Evolutionary conservation across 2,329 filamentous ascomycete genomes (phyloP).

Genomic region (Sporothrix globosa): DNA sequence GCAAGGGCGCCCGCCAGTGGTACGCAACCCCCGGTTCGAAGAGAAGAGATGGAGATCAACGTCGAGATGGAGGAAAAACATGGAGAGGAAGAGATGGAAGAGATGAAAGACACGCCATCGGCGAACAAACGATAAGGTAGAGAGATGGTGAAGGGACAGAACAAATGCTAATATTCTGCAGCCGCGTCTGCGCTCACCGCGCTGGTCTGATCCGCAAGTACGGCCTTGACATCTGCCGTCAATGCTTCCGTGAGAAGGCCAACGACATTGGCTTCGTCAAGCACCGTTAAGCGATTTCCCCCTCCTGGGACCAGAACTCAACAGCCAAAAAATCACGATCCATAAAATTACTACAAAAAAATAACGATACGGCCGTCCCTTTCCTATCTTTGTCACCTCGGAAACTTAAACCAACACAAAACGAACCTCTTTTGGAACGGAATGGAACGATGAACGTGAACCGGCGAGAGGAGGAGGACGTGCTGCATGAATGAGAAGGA

Average conservation of each 20-base stretch:
- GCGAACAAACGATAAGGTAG: neutral
- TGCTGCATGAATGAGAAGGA: constrained; percentile 3
- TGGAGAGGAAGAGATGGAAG: neutral
- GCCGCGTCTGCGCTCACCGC: constrained; percentile 81
- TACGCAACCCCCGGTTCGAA: constrained; percentile 51
- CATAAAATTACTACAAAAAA: neutral
- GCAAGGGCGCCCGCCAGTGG: constrained; percentile 94
- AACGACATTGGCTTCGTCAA: constrained; percentile 74
- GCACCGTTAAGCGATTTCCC: constrained; percentile 41
- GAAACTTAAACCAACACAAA: constrained; percentile 4
- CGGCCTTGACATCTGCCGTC: constrained; percentile 86
- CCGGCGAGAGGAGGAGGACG: constrained; percentile 4
- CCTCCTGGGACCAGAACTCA: constrained; percentile 1
- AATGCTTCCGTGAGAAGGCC: constrained; percentile 76
- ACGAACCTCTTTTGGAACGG: neutral
- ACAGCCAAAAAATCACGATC: neutral
- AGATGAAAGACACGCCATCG: constrained; percentile 2
- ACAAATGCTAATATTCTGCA: constrained; percentile 42
- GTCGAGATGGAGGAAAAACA: neutral
- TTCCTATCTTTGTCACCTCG: neutral
- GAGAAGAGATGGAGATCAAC: neutral
- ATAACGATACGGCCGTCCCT: constrained; percentile 7
- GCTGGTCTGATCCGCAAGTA: constrained; percentile 99
- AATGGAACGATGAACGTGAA: constrained; percentile 6
- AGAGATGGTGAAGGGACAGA: neutral